Base-by-base conservation (phyloP, 2,329 filamentous ascomycete genomes). In the Mariannaea sp. region DNA sequence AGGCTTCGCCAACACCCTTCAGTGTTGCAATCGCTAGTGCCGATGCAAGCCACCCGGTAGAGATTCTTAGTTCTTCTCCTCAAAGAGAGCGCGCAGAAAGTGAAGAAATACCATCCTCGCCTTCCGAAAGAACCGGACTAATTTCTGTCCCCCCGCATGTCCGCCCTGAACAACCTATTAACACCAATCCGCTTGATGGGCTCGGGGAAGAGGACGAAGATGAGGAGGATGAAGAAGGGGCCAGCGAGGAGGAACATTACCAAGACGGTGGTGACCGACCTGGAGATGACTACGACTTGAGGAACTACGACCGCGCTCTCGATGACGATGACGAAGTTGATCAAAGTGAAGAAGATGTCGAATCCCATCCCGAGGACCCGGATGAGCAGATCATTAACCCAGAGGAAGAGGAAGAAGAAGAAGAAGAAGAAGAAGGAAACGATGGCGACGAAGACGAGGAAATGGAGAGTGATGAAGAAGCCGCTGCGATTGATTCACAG, bases 241-340 rank as follows among this genome's bases (percentile, higher is more conserved):
- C 42, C n/a, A 60, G 55, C 35, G 64, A 63, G 49, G 56, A 56
- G 36, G 65, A 65, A 7, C 50, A 56, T 39, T 58, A 64, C 39
- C 56, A 55, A 16, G 64, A 70, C 44, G 65, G 61, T 14, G 62
- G 64, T 1, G 68, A 71, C 13, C 49, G 65, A 16, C 57, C 62
- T 29, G 70, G 70, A 10, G 68, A 72, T 26, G 70, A 71, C 49
- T 71, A 71, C 20, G 68, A 72, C 39, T 56, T 71, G 22, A 56
- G 68, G 41, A 70, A 70, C 32, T 71, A 71, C 48, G 66, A 67
- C 39, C 57, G 59, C 33, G 59, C 69, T 22, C 66, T 61, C 29
- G 65, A 68, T 39, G 71, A 73, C 19, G 71, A 71, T 14, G 70
- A 72, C 19, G 67, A 72, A 7, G 57, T 65, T 22, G 65, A 71